Conservation (phyloP, 805 yeast species). For the Zygosaccharomyces gambellarensis region DNA sequence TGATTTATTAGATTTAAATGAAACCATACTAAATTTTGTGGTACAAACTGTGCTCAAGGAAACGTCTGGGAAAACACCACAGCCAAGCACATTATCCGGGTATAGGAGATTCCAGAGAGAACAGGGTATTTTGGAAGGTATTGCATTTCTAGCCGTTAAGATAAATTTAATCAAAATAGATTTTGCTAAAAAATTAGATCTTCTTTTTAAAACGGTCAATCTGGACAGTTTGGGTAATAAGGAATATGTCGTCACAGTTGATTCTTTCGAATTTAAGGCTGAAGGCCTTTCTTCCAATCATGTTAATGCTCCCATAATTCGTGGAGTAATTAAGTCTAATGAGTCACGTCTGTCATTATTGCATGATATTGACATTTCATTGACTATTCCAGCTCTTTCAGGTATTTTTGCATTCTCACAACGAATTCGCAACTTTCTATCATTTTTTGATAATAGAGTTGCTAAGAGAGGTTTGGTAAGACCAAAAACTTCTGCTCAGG, state of each 20-base stretch:
- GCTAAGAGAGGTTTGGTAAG: neutral
- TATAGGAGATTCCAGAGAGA: slow-evolving; percentile 26
- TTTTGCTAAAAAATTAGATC: slow-evolving; percentile 4
- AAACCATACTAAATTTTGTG: slow-evolving; percentile 10
- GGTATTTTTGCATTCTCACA: slow-evolving; percentile 1
- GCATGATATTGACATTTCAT: slow-evolving; percentile 1
- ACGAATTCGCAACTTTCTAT: slow-evolving; percentile 4
- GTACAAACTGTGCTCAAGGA: neutral
- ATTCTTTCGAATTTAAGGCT: slow-evolving; percentile 5
- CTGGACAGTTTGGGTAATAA: slow-evolving; percentile 6
- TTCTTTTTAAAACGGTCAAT: slow-evolving; percentile 4
- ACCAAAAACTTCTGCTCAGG: slow-evolving; percentile 1
- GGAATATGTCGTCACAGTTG: slow-evolving; percentile 4
- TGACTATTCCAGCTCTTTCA: slow-evolving; percentile 2
- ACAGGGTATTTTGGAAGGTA: slow-evolving; percentile 16
- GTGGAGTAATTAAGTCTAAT: slow-evolving; percentile 4
- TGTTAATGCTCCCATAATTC: slow-evolving; percentile 5
- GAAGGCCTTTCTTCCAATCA: slow-evolving; percentile 5
- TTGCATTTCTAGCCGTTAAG: slow-evolving; percentile 14
- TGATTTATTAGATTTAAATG: slow-evolving; percentile 11
- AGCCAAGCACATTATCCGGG: slow-evolving; percentile 9
- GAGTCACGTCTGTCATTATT: slow-evolving; percentile 3
- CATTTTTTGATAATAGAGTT: neutral
- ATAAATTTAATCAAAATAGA: neutral
- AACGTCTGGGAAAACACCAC: neutral